phyloP scores from a whole-genome alignment of 768 basidiomycete genomes.

The Tricholoma flavovirens region DNA sequence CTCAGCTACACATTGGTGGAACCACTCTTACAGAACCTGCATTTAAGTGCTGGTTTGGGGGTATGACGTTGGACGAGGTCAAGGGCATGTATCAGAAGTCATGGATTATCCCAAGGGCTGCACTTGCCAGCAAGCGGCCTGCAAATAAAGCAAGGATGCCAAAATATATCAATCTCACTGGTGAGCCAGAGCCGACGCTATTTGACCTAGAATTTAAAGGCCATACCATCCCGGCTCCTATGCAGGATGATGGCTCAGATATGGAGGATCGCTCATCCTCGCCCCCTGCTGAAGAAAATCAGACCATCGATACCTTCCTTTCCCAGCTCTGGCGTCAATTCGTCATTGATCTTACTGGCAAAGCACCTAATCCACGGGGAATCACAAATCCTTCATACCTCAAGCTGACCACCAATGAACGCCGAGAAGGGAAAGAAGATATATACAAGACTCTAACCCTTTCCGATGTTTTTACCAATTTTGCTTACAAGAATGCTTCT shows the following conservation, averaged over 20 bases:
- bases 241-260: neutral
- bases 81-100: too few species aligned
- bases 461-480: neutral
- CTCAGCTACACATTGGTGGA: neutral
- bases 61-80: neutral
- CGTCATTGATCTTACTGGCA: neutral
- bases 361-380: constrained; percentile 3
- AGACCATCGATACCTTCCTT: neutral
- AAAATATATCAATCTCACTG: neutral
- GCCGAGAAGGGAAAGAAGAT: neutral
- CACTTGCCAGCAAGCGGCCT: too few species aligned
- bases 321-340: constrained; percentile 4
- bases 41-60: neutral
- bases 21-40: neutral
- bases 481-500: neutral
- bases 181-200: neutral
- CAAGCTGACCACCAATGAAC: neutral
- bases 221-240: neutral
- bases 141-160: neutral
- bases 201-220: neutral
- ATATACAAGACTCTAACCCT: constrained; percentile 1
- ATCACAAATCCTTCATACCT: constrained; percentile 1
- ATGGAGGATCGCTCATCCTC: neutral
- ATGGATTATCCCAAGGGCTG: too few species aligned
- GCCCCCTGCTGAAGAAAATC: neutral